These are phyloP conservation scores for Solanum gracilifrons DNA, from an alignment of 257 asterid species.

Conservation along the genomic window DNA sequence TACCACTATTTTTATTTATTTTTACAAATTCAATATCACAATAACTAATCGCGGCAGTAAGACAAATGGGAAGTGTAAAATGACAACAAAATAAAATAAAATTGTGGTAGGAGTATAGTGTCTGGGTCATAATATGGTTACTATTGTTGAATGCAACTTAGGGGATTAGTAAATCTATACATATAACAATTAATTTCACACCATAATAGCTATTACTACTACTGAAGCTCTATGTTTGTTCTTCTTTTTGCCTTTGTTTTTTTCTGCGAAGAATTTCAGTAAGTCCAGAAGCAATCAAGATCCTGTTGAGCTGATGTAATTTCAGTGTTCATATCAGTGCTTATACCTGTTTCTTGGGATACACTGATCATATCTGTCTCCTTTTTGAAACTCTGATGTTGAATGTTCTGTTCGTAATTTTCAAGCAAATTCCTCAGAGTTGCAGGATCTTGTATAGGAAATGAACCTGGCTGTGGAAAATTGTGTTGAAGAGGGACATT, in stretches of 20 bases:
- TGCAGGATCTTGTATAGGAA: conserved; percentile 20
- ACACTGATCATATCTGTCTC: conserved; percentile 18
- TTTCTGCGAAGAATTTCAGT: conserved; percentile 12
- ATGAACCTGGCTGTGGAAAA: conserved; percentile 11
- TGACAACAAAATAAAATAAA: not conserved
- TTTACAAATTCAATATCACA: not conserved
- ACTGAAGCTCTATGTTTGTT: not conserved
- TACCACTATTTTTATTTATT: not conserved
- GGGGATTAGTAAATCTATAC: not conserved
- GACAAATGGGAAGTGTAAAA: not conserved
- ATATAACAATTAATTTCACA: not conserved
- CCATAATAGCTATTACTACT: not conserved
- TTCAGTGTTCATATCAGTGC: conserved; percentile 34
- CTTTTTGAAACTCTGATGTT: conserved; percentile 25
- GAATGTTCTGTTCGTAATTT: conserved; percentile 27
- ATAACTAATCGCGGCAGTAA: not conserved
- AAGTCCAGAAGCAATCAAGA: conserved; percentile 56
- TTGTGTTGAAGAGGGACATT: conserved; percentile 20
- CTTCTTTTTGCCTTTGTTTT: not conserved
- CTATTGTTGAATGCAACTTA: conserved; percentile 1
- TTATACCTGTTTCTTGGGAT: conserved; percentile 47
- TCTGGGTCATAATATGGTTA: not conserved
- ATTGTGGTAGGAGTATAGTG: not conserved
- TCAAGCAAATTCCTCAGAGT: conserved; percentile 17
- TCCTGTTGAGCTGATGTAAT: conserved; percentile 33